These are phyloP conservation scores for Sarocladiaceae sp. DNA, from an alignment of 2,329 filamentous ascomycete genomes.

Conservation along the genomic window DNA sequence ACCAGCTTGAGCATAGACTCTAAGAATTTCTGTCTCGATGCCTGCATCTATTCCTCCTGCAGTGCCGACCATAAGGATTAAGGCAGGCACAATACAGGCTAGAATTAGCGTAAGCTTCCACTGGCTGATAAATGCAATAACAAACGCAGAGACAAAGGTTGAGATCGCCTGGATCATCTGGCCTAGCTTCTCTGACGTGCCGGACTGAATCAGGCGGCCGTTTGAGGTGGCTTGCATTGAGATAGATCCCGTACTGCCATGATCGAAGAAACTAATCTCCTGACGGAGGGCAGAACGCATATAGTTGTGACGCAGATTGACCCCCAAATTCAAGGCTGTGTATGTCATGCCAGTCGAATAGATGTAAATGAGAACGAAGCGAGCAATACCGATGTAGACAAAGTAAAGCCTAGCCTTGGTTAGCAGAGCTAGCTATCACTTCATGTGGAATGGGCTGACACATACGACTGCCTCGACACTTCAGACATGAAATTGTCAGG, in stretches of 20 bases:
- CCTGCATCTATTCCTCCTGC: slow-evolving; percentile 18
- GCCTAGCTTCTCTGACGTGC: slow-evolving; percentile 27
- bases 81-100: slow-evolving; percentile 10
- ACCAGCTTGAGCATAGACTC: slow-evolving; percentile 19
- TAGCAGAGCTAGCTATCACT: not conserved
- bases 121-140: slow-evolving; percentile 27
- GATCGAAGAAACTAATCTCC: slow-evolving; percentile 41
- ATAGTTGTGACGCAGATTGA: slow-evolving; percentile 38
- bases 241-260: slow-evolving; percentile 27
- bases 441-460: too few relatives aligned
- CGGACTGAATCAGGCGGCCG: slow-evolving; percentile 29
- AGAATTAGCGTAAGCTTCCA: slow-evolving; percentile 32
- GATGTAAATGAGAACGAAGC: slow-evolving; percentile 19
- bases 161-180: slow-evolving; percentile 27
- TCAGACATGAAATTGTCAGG: slow-evolving; percentile 18
- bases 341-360: slow-evolving; percentile 35
- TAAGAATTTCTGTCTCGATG: slow-evolving; percentile 20
- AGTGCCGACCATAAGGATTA: slow-evolving; percentile 13
- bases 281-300: slow-evolving; percentile 40
- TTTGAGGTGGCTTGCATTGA: slow-evolving; percentile 36
- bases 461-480: too few relatives aligned
- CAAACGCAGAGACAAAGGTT: slow-evolving; percentile 26
- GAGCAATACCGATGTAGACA: slow-evolving; percentile 21
- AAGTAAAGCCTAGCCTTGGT: slow-evolving; percentile 19
- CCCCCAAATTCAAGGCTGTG: slow-evolving; percentile 40